Evolutionary conservation across 495 filamentous ascomycete genomes (phyloP).

Genomic region (Penicillium nucicola): DNA sequence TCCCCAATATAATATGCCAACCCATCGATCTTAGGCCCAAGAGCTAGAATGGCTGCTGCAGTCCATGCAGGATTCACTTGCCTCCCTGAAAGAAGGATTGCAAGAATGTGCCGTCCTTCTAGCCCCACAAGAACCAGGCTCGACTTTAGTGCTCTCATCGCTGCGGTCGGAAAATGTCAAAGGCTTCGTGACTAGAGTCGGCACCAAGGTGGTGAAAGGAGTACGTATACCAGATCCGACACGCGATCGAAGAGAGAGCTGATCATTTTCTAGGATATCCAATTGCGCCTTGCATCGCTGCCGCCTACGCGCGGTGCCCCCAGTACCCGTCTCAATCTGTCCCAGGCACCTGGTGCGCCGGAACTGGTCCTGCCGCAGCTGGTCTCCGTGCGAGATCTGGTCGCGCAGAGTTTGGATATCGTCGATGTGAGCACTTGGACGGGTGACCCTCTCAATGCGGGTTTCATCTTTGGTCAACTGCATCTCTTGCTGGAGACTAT

Average conservation of each 20-base stretch:
- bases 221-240: slow-evolving; percentile 42
- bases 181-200: slow-evolving; percentile 81
- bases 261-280: slow-evolving; percentile 42
- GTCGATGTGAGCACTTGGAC: slow-evolving; percentile 72
- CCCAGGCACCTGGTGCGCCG: slow-evolving; percentile 44
- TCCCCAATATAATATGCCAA: slow-evolving; percentile 13
- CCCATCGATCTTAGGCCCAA: slow-evolving; percentile 47
- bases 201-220: slow-evolving; percentile 72
- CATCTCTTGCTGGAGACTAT: slow-evolving; percentile 74
- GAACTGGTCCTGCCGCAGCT: slow-evolving; percentile 63
- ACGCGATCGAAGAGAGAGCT: background rate
- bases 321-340: slow-evolving; percentile 55
- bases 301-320: slow-evolving; percentile 43
- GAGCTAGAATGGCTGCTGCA: slow-evolving; percentile 87
- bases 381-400: slow-evolving; percentile 64
- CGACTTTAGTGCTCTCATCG: slow-evolving; percentile 86
- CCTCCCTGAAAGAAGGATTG: slow-evolving; percentile 75
- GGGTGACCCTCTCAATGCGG: slow-evolving; percentile 51
- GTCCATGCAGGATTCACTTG: slow-evolving; percentile 72
- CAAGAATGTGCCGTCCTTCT: slow-evolving; percentile 85
- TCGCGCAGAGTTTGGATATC: slow-evolving; percentile 75
- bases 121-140: slow-evolving; percentile 74
- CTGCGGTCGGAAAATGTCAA: slow-evolving; percentile 85
- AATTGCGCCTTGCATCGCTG: slow-evolving; percentile 46
- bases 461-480: slow-evolving; percentile 77